Evolutionary conservation across 441 rosid genomes (phyloP).

Genomic region (Iberis amara): DNA sequence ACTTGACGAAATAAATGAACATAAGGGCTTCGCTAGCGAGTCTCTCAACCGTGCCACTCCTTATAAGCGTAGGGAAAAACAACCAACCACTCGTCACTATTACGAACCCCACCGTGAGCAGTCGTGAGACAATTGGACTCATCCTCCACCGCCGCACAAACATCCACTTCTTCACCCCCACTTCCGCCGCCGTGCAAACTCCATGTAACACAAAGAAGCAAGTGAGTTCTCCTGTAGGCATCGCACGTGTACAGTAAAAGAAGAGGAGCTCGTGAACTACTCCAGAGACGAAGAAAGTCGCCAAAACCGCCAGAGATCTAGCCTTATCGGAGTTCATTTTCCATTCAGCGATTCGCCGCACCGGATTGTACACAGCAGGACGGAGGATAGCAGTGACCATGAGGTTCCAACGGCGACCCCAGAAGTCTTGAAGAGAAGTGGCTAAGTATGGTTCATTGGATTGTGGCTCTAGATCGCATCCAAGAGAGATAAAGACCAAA

Average conservation of each 20-base stretch:
- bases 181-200: constrained; percentile 19
- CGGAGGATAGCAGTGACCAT: not conserved
- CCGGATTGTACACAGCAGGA: constrained; percentile 25
- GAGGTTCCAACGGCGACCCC: constrained; percentile 8
- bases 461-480: constrained; percentile 28
- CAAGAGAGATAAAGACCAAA: constrained; percentile 9
- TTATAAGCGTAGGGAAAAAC: constrained; percentile 35
- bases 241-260: constrained; percentile 28
- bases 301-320: constrained; percentile 24
- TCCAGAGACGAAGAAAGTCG: constrained; percentile 35
- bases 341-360: constrained; percentile 1
- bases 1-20: not conserved
- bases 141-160: constrained; percentile 30
- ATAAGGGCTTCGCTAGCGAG: constrained; percentile 1
- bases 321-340: constrained; percentile 27
- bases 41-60: constrained; percentile 17
- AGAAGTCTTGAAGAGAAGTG: constrained; percentile 3
- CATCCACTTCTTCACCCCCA: constrained; percentile 28
- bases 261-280: constrained; percentile 39
- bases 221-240: constrained; percentile 42
- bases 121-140: constrained; percentile 22
- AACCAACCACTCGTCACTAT: constrained; percentile 32
- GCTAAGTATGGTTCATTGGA: not conserved
- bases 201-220: constrained; percentile 26
- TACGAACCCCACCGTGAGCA: constrained; percentile 37